Percentiles rank a stretch among this genome's conserved stretches.
Conservation (phyloP, 2,329 filamentous ascomycete genomes). For the Pyricularia sp. region DNA sequence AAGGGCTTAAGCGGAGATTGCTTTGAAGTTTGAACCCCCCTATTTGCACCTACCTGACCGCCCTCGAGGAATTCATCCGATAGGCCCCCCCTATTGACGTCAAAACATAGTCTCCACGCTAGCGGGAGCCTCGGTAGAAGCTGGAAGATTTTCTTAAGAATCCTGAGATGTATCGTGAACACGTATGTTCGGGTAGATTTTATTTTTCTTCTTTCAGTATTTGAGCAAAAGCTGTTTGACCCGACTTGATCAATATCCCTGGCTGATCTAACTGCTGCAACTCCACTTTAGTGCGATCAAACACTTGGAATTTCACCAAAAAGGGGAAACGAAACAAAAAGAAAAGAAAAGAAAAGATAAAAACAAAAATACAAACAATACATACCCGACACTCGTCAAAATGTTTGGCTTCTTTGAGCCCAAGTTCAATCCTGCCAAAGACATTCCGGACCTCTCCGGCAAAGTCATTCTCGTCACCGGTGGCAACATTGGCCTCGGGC, state of each 20-base stretch:
- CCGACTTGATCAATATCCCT: not conserved
- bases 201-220: not conserved
- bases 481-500: constrained; percentile 35
- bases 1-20: not conserved
- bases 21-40: not conserved
- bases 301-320: not conserved
- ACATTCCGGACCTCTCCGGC: constrained; percentile 24
- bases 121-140: not conserved
- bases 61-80: not conserved
- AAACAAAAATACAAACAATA: not conserved
- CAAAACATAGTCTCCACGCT: not conserved
- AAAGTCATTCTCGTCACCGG: constrained; percentile 35
- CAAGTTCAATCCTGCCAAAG: constrained; percentile 17
- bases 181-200: no score
- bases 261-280: not conserved
- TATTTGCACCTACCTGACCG: not conserved
- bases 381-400: not conserved
- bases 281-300: not conserved
- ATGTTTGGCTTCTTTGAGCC: constrained; percentile 4
- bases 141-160: not conserved
- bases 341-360: not conserved
- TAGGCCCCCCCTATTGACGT: not conserved
- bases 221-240: not conserved
- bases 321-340: not conserved
- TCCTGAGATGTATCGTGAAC: not conserved